Evolutionary conservation across 805 yeast species (phyloP).

Genomic region (Hanseniaspora thailandica): DNA sequence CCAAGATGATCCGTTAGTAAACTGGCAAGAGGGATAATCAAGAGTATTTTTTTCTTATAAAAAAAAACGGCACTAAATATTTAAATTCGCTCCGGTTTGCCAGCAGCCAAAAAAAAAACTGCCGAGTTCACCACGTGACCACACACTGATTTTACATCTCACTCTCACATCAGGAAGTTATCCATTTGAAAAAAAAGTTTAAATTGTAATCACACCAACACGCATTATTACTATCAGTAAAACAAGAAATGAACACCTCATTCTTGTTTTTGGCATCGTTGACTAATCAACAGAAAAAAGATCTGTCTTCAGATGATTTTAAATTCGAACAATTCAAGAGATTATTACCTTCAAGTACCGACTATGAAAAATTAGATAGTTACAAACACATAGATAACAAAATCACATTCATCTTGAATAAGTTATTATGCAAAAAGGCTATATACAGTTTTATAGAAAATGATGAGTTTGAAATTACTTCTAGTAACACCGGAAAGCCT

Average conservation of each 20-base stretch:
- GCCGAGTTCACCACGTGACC: too few relatives aligned
- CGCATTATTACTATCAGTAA: too few relatives aligned
- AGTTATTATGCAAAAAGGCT: slow-evolving; percentile 34
- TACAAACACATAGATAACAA: slow-evolving; percentile 16
- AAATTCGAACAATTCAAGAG: slow-evolving; percentile 42
- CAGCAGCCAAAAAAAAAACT: too few relatives aligned
- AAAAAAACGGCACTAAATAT: too few relatives aligned
- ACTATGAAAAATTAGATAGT: slow-evolving; percentile 27
- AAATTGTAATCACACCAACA: too few relatives aligned
- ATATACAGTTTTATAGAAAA: slow-evolving; percentile 36
- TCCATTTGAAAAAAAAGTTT: too few relatives aligned
- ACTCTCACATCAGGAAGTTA: too few relatives aligned
- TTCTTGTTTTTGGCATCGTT: not conserved
- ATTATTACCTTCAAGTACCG: slow-evolving; percentile 31
- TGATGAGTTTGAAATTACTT: slow-evolving; percentile 19
- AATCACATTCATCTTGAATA: slow-evolving; percentile 29
- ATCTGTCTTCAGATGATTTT: slow-evolving; percentile 22
- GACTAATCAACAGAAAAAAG: not conserved
- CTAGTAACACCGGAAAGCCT: slow-evolving; percentile 50
- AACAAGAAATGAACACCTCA: not conserved
- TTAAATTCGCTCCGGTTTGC: too few relatives aligned
- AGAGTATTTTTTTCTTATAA: too few relatives aligned
- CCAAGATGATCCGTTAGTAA: too few relatives aligned
- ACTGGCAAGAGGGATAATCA: too few relatives aligned
- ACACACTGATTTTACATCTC: too few relatives aligned